Conservation (phyloP, 192 early-diverging fungal genomes). For the Podila verticillata region DNA sequence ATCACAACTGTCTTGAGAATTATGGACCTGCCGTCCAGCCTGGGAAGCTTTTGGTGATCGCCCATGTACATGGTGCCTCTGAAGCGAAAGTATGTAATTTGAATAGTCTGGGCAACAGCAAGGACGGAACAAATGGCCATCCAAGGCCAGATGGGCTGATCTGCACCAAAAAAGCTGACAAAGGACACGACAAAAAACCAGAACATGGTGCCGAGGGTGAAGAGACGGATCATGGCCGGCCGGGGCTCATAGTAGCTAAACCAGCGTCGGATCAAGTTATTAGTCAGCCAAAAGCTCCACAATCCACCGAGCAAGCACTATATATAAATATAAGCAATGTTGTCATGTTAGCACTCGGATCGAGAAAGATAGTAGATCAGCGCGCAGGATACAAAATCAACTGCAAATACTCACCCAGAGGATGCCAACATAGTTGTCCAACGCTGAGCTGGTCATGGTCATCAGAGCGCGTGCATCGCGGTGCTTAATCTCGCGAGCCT, state of each 20-base stretch:
- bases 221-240: slow-evolving; percentile 60
- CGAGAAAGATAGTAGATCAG: too few species aligned
- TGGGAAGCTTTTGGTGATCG: background rate
- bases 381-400: too few species aligned
- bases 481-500: slow-evolving; percentile 23
- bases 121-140: slow-evolving; percentile 60
- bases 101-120: slow-evolving; percentile 54
- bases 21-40: slow-evolving; percentile 12
- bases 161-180: slow-evolving; percentile 61
- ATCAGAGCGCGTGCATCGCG: slow-evolving; percentile 38
- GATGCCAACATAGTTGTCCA: slow-evolving; percentile 49
- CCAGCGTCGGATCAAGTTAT: slow-evolving; percentile 65
- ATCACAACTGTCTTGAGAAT: slow-evolving; percentile 52
- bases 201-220: slow-evolving; percentile 60
- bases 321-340: background rate
- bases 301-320: slow-evolving; percentile 65
- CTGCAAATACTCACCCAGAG: slow-evolving; percentile 15
- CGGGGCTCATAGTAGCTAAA: slow-evolving; percentile 65
- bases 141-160: slow-evolving; percentile 68
- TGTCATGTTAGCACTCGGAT: too few species aligned
- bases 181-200: slow-evolving; percentile 62
- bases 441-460: slow-evolving; percentile 47
- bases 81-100: slow-evolving; percentile 43
- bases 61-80: slow-evolving; percentile 19
- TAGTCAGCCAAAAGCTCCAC: slow-evolving; percentile 66